Conservation (phyloP, 2,329 filamentous ascomycete species). For the Myriosclerotinia duriaeana region DNA sequence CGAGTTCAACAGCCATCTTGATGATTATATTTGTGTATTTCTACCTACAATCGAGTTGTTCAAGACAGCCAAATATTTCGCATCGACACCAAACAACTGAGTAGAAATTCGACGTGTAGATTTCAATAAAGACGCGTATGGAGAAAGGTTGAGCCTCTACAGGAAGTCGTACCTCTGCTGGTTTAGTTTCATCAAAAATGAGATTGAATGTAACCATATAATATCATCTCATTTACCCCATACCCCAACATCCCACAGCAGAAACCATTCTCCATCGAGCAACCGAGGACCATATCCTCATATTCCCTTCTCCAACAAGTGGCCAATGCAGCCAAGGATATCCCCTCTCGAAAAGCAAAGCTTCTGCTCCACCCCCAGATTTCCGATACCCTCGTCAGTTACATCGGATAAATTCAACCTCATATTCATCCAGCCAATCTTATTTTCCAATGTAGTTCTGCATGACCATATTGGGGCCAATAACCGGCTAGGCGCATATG, state of each 20-base stretch:
- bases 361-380: slow-evolving; percentile 12
- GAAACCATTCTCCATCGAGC: slow-evolving; percentile 1
- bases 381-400: not conserved
- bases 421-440: slow-evolving; percentile 5
- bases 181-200: not conserved
- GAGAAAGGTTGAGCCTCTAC: not conserved
- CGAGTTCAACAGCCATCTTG: slow-evolving; percentile 12
- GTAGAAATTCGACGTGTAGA: not conserved
- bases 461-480: not conserved
- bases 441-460: not conserved
- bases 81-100: not conserved
- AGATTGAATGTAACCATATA: slow-evolving; percentile 5
- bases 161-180: not conserved
- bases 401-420: not conserved
- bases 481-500: slow-evolving; percentile 6
- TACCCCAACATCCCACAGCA: not conserved
- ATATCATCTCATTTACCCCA: slow-evolving; percentile 3
- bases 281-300: not conserved
- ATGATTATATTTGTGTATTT: not conserved
- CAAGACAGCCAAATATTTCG: not conserved
- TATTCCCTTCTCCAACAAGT: slow-evolving; percentile 4
- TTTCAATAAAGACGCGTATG: not conserved
- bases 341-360: not conserved
- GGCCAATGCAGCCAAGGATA: slow-evolving; percentile 2
- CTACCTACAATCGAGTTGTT: not conserved